Base-by-base conservation (phyloP, 179 eudicot species). In the Beta lomatogona region DNA sequence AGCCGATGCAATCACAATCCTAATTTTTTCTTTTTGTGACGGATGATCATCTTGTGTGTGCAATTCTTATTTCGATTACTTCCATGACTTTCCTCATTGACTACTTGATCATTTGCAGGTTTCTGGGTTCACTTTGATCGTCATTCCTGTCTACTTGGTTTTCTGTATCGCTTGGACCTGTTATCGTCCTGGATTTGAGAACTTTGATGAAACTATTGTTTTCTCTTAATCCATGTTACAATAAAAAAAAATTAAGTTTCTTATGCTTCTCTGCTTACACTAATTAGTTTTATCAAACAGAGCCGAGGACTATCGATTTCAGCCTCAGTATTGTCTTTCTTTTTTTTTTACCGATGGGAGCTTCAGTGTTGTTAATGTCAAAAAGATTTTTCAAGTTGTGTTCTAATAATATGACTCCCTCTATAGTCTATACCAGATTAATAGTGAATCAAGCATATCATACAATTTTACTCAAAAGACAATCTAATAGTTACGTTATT, bases 181-280 rank as follows among this genome's bases (percentile, higher is more conserved):
- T 73, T 83, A 28, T 41, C 57, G 60, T 68, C 45, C 69, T 58
- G 28, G 54, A 82, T 60, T 77, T 77, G 71, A 63, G 77, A 50
- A 63, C 57, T 16, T 50, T 76, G 60, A 69, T 45, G 77, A 63
- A 74, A 54, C 48, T 45, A 53, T 77, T 72, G 58, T 71, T 71
- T 76, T 71, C 59, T 57, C 44, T 71, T 16, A 61, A 22, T 63
- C 85, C 73, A 82, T 73, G 66, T 53, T 77, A 72, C 79, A 83
- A 83, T 83, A 83, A 83, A 12, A n/a, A n/a, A n/a, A n/a, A n/a
- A n/a, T n/a, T n/a, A 12, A 25, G 58, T 12, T 65, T n/a, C 9
- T 52, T 31, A 73, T 61, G 16, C 6, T 44, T 19, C 46, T 54
- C 64, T 16, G 71, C 28, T 65, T 55, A 63, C 31, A 55, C 69